Base-by-base conservation (phyloP, 2,329 filamentous ascomycete genomes). In the Fulvia fulva region DNA sequence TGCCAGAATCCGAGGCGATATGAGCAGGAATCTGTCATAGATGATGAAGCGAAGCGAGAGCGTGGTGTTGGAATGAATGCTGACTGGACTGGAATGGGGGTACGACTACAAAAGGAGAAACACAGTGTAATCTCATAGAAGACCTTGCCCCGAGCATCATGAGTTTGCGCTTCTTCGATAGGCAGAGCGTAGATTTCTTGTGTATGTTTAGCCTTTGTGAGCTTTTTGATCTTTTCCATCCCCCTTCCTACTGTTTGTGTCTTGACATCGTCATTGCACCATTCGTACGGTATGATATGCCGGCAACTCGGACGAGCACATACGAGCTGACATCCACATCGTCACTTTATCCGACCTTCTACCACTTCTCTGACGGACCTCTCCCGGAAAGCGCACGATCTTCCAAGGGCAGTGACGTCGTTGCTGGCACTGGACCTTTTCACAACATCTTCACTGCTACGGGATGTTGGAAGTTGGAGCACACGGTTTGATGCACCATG, bases 1-100 rank as follows among this genome's bases (percentile, higher is more conserved):
- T 81, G 82, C 87, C 75, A 81, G 88, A 74, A 82, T 90, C 72
- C 83, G 91, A 75, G 87, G 85, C 76, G 91, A 94, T 75, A 94
- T 94, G 88, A 91, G 86, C 81, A 87, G 91, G 77, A 93, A 90
- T 80, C 62, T 75, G 67, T 76, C 74, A 64, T 76, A 75, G 65
- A 60, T 26, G 30, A 56, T 45, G 14, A n/a, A 41, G 56, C 37
- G 53, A 28, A 49, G 54, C 19, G 12, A 51, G 43, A 44, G 37
- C 41, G 43, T 47, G 54, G 44, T 55, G 44, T 45, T 55, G 49
- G 50, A 55, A 34, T 53, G 41, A n/a, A n/a, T n/a, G n/a, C n/a
- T n/a, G n/a, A n/a, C 41, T 26, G 8, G 37, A n/a, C 16, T 5
- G 28, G 56, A 44, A 28, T 41, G 8, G 50, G 47, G 46, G 44